Percentiles rank a stretch among this genome's conserved stretches.
These are phyloP conservation scores for Pochonia chlamydosporia DNA, from an alignment of 2,329 filamentous ascomycete species.

Conservation along the genomic window DNA sequence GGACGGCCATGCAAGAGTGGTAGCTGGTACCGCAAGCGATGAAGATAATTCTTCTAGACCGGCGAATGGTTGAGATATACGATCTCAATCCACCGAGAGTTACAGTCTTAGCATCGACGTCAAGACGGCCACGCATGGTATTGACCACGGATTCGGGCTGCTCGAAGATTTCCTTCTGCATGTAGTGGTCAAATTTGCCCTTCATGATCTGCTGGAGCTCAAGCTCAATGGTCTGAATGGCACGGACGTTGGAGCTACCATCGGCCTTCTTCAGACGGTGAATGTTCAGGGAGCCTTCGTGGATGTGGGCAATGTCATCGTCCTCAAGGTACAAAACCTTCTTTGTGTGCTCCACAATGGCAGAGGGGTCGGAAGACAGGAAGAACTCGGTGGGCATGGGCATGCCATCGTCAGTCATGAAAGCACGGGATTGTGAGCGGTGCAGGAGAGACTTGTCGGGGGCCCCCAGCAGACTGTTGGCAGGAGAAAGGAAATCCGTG, in stretches of 20 bases:
- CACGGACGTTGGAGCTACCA: conserved; percentile 92
- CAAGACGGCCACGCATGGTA: conserved; percentile 98
- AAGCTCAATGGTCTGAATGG: conserved; percentile 97
- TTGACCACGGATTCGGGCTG: conserved; percentile 99
- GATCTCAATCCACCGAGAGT: conserved; percentile 93
- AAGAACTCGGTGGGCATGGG: conserved; percentile 99
- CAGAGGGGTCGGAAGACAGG: conserved; percentile 95
- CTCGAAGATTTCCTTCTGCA: conserved; percentile 99
- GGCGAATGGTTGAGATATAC: conserved; percentile 93
- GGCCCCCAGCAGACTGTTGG: conserved; percentile 64
- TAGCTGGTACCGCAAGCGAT: conserved; percentile 98
- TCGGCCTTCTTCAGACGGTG: conserved; percentile 97
- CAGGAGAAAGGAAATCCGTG: conserved; percentile 60
- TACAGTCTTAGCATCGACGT: conserved; percentile 87
- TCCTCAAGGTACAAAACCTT: conserved; percentile 99
- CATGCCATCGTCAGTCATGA: conserved; percentile 96
- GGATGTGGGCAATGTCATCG: conserved; percentile 98
- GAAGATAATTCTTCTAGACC: conserved; percentile 96
- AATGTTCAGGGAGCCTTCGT: conserved; percentile 98
- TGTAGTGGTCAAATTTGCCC: conserved; percentile 99
- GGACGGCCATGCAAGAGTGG: conserved; percentile 99
- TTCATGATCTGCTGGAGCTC: conserved; percentile 99
- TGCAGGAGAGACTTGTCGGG: conserved; percentile 97
- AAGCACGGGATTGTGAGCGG: conserved; percentile 96
- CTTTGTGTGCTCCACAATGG: conserved; percentile 99